Base-by-base conservation (phyloP, 129 eudicot species). In the sunflower (Helianthus annuus) region DNA sequence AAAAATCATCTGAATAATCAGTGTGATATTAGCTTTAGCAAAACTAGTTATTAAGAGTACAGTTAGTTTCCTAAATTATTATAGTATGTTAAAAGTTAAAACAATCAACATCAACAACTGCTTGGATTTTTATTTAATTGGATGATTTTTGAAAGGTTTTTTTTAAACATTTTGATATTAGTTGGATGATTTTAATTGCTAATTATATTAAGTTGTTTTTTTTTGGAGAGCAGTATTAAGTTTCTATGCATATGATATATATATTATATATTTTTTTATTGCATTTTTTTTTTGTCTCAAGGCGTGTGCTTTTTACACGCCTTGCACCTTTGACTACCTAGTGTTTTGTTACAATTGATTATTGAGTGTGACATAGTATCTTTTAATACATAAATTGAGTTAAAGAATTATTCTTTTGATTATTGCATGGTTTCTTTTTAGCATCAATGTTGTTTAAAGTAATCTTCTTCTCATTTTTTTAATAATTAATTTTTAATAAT, bases 371-470 rank as follows among this genome's bases (percentile, higher is more conserved):
- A 6, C 15, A 16, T 17, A 11, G 51, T 61, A 16, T 48, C 22
- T 16, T 36, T 62, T 19, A 34, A 34, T 4, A 54, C n/a, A 65
- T 42, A n/a, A n/a, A 17, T 10, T n/a, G 6, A n/a, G 29, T n/a
- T 7, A 45, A 56, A 55, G 51, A 55, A 60, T 46, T 54, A 48
- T 67, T 66, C 38, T 82, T 44, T 15, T 67, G 13, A 27, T 64
- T 65, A 48, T 54, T 54, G 58, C 38, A 65, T 76, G 73, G 14
- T 56, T 40, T 45, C 62, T 34, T 67, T 61, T 46, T 67, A 34
- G 58, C 74, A 45, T 45, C 38, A 17, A 6, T 67, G 62, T 7
- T 67, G 16, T 67, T 76, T 76, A 68, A 57, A 53, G 17, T 29
- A 29, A 76, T 76, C 12, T 55, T 60, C 45, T 60, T 32, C 44